Percentiles rank a stretch among this genome's conserved stretches.
Conservation (phyloP, 306 rosid species). For the Lathyrus tuberosus region DNA sequence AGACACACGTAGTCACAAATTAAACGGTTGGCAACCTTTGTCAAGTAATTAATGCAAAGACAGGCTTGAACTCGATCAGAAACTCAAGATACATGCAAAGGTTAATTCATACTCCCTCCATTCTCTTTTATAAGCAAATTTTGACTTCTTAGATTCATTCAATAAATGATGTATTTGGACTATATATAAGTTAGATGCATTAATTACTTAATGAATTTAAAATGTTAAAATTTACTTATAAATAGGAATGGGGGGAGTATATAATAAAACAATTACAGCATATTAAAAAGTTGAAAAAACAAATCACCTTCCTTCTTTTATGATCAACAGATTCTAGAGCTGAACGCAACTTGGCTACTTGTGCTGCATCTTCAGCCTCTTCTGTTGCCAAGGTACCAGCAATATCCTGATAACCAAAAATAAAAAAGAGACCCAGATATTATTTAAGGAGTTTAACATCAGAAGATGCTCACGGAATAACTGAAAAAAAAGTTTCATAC, state of each 20-base stretch:
- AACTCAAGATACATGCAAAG: constrained; percentile 15
- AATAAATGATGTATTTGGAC: no score
- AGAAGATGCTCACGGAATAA: constrained; percentile 21
- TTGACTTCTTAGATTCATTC: no score
- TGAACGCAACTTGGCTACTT: constrained; percentile 87
- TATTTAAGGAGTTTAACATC: constrained; percentile 21
- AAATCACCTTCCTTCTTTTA: constrained; percentile 89
- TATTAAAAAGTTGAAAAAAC: constrained; percentile 29
- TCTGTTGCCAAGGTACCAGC: constrained; percentile 98
- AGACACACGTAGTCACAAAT: no score
- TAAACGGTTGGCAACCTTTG: neutral
- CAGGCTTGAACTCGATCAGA: neutral
- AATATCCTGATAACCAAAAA: constrained; percentile 73
- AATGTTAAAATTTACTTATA: no score
- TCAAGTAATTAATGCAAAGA: neutral
- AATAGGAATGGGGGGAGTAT: no score
- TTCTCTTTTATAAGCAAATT: no score
- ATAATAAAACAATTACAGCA: no score
- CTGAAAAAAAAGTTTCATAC: constrained; percentile 22
- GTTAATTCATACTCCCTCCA: no score
- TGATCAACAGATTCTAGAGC: constrained; percentile 99
- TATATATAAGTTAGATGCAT: no score
- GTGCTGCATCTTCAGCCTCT: constrained; percentile 85
- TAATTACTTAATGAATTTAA: no score
- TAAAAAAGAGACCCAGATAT: constrained; percentile 17